A percentile compares a stretch with the other conserved stretches of the same genome.
These are phyloP conservation scores for Ceratocystis harringtonii DNA, from an alignment of 2,329 filamentous ascomycete genomes.

Conservation along the genomic window DNA sequence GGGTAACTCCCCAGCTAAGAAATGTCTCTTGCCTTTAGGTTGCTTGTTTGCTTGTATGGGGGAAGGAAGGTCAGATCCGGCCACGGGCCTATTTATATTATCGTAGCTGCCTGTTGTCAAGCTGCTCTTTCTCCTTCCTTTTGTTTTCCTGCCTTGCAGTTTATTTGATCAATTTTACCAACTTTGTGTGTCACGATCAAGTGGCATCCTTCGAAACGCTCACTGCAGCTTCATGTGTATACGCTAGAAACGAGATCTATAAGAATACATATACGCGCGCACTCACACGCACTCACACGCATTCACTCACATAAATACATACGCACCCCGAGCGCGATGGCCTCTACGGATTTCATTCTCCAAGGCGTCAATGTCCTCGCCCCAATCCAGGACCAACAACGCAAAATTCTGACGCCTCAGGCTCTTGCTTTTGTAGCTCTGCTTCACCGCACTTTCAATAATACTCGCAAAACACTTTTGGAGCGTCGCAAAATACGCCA, in stretches of 20 bases:
- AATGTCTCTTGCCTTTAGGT: background rate
- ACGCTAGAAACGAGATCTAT: too few relatives aligned
- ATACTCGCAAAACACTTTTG: conserved; percentile 71
- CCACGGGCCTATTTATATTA: conserved; percentile 5
- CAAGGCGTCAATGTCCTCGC: conserved; percentile 81
- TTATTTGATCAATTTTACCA: background rate
- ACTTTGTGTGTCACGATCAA: background rate
- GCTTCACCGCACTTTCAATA: conserved; percentile 88
- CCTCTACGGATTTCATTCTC: conserved; percentile 59
- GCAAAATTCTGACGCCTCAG: conserved; percentile 82
- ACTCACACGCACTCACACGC: too few relatives aligned
- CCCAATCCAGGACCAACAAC: conserved; percentile 58
- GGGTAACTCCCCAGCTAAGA: background rate
- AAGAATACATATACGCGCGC: too few relatives aligned
- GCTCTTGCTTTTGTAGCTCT: conserved; percentile 85
- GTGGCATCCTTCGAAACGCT: background rate
- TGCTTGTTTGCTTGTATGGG: background rate
- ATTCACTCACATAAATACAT: conserved; percentile 20
- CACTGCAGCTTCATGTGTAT: background rate
- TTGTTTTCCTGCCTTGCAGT: background rate
- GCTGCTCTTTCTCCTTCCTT: background rate
- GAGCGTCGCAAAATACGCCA: conserved; percentile 77
- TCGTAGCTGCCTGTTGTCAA: background rate
- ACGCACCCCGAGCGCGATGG: conserved; percentile 35
- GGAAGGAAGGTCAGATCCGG: background rate